These are phyloP conservation scores for Diplogelasinospora grovesii DNA, from an alignment of 495 filamentous ascomycete species.

Conservation along the genomic window DNA sequence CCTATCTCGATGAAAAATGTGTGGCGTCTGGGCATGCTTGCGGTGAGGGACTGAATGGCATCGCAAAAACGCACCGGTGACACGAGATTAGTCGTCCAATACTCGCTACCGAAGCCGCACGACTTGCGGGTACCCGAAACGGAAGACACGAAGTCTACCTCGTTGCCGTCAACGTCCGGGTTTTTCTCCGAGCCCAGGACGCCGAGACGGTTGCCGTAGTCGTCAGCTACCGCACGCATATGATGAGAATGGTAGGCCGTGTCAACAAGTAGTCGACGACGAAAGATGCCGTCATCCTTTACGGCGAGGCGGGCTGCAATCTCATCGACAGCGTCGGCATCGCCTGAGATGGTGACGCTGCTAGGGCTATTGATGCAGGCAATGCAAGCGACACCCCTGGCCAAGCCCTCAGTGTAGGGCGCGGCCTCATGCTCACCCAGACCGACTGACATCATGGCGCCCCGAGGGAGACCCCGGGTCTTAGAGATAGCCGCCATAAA, in stretches of 20 bases:
- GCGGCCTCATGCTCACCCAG: no score
- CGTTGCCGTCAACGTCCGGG: neutral
- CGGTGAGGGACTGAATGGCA: neutral
- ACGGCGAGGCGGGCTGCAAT: constrained; percentile 6
- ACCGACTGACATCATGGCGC: constrained; percentile 51
- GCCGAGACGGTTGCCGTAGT: no score
- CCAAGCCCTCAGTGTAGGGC: no score
- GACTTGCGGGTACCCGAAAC: neutral
- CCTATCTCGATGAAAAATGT: constrained; percentile 12
- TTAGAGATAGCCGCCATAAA: constrained; percentile 16
- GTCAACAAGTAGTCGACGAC: constrained; percentile 18
- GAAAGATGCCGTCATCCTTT: constrained; percentile 10
- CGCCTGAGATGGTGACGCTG: constrained; percentile 24
- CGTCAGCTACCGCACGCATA: constrained; percentile 21
- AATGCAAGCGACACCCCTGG: no score
- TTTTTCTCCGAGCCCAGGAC: neutral
- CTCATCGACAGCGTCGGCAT: constrained; percentile 16
- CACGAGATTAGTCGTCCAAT: neutral
- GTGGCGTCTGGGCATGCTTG: neutral
- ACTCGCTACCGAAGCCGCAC: neutral
- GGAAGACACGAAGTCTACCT: neutral
- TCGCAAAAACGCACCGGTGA: neutral
- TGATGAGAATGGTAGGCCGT: constrained; percentile 29
- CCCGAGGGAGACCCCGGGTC: constrained; percentile 10
- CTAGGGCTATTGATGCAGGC: constrained; percentile 29